phyloP scores from a whole-genome alignment of 495 filamentous ascomycete species.

The Xylaria acuta region DNA sequence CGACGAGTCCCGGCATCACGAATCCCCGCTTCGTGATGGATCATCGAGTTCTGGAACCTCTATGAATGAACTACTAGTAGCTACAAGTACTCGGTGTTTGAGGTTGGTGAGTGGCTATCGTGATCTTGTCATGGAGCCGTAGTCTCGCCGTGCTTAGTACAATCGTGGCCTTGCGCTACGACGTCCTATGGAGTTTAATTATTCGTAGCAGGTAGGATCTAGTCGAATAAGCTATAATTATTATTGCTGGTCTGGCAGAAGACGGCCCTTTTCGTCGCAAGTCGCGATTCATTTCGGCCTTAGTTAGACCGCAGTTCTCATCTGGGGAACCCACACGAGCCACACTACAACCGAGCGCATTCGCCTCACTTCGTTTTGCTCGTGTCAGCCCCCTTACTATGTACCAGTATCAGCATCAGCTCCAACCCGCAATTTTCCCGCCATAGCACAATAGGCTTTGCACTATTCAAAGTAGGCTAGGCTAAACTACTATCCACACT shows the following conservation, averaged over 20 bases:
- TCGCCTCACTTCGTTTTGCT: not conserved
- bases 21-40: conserved; percentile 11
- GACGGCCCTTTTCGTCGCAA: conserved; percentile 15
- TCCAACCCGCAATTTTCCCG: not conserved
- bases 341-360: conserved; percentile 20
- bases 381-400: conserved; percentile 14
- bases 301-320: not conserved
- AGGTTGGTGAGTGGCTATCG: conserved; percentile 10
- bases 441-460: not conserved
- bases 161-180: not conserved
- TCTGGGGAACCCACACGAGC: conserved; percentile 15
- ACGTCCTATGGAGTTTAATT: not conserved
- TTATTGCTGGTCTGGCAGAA: not conserved
- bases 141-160: conserved; percentile 8
- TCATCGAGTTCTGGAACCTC: conserved; percentile 21
- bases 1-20: conserved; percentile 15
- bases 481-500: not conserved
- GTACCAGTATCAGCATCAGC: not conserved
- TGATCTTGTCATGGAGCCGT: conserved; percentile 1
- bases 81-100: not conserved
- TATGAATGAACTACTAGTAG: not conserved
- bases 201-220: not conserved
- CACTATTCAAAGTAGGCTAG: not conserved
- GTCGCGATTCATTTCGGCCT: conserved; percentile 3
- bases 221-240: not conserved